Evolutionary conservation across 345 rosid genomes (phyloP), one percentile per base, ranked within the genome.

Genomic region (Salix brachista): DNA sequence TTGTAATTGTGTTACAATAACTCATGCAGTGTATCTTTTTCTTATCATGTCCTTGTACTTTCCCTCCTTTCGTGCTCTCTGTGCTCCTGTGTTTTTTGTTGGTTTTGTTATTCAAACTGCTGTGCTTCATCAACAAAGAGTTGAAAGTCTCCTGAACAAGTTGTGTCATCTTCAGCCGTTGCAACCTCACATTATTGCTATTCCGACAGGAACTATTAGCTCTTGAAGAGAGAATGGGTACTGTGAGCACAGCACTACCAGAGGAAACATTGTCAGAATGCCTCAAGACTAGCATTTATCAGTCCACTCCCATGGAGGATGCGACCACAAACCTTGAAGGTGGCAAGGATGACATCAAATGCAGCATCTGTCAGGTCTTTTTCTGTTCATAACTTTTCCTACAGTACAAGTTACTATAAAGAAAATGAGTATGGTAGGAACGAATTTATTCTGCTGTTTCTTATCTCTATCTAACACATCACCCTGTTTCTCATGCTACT

Each of bases 301-400:
- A 88, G 79, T 65, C 79, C 18, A 37, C 78, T 76, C 65, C 82
- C 77, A 58, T 56, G 26, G 86, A 84, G 72, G 83, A 83, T 78
- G 81, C 39, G 48, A 75, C 73, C 79, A 36, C 70, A 14, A 73
- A 65, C 74, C 65, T 70, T 76, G 65, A 76, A 48, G 79, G 73
- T 44, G 80, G 80, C 74, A 85, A 85, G 66, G 84, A 86, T 72
- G 97, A 89, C 74, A 79, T 80, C 67, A 96, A 89, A 81, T 96
- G 99, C 91, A 94, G 95, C 71, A 84, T 96, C 77, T 96, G 99
- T 80, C 98, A 96, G 97, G 99, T 96, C 62, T 0, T n/a, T 56
- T 58, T 58, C 62, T 58, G 28, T 58, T 58, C 62, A 1, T 58
- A n/a, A 58, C 25, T 56, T 21, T 56, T 56, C 62, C 28, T n/a